These are phyloP conservation scores for Leccinum variicolor DNA, from an alignment of 768 basidiomycete species.

Conservation along the genomic window DNA sequence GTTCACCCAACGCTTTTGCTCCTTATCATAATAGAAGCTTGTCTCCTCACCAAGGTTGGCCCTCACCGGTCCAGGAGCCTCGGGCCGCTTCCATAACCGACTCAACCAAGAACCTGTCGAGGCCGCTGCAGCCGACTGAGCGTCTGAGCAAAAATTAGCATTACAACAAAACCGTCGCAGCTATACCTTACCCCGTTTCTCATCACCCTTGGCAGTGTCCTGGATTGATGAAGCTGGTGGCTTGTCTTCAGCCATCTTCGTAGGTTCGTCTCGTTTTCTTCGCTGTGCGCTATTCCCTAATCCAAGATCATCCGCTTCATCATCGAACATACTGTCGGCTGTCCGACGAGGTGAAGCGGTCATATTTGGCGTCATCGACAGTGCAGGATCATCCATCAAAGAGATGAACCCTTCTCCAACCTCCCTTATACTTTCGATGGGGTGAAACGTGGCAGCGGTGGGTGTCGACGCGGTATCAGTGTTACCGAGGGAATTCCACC, in stretches of 20 bases:
- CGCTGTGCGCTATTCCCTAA: slow-evolving; percentile 69
- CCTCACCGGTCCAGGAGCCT: slow-evolving; percentile 70
- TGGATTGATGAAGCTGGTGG: slow-evolving; percentile 17
- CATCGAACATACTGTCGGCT: slow-evolving; percentile 27
- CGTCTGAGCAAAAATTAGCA: slow-evolving; percentile 2
- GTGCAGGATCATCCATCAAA: slow-evolving; percentile 65
- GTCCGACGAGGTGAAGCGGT: slow-evolving; percentile 9
- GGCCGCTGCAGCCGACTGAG: slow-evolving; percentile 25
- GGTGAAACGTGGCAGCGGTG: slow-evolving; percentile 63
- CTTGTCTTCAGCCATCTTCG: slow-evolving; percentile 27
- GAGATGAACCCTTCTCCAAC: slow-evolving; percentile 70
- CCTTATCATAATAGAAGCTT: slow-evolving; percentile 90
- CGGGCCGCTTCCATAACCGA: slow-evolving; percentile 73
- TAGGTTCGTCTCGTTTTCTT: slow-evolving; percentile 28
- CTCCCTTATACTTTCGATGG: slow-evolving; percentile 42
- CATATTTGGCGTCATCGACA: slow-evolving; percentile 34
- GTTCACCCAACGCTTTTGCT: slow-evolving; percentile 95
- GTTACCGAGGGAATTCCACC: slow-evolving; percentile 60
- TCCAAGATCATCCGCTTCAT: slow-evolving; percentile 86
- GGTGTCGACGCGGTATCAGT: slow-evolving; percentile 53
- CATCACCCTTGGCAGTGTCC: slow-evolving; percentile 18
- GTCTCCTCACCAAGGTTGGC: slow-evolving; percentile 93
- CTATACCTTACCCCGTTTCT: slow-evolving; percentile 31
- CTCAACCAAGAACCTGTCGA: slow-evolving; percentile 71
- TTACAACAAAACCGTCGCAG: neutral